A percentile compares a stretch with the other conserved stretches of the same genome.
These are phyloP conservation scores for Fraxinus xanthoxyloides DNA, from an alignment of 305 asterid genomes.

Conservation along the genomic window DNA sequence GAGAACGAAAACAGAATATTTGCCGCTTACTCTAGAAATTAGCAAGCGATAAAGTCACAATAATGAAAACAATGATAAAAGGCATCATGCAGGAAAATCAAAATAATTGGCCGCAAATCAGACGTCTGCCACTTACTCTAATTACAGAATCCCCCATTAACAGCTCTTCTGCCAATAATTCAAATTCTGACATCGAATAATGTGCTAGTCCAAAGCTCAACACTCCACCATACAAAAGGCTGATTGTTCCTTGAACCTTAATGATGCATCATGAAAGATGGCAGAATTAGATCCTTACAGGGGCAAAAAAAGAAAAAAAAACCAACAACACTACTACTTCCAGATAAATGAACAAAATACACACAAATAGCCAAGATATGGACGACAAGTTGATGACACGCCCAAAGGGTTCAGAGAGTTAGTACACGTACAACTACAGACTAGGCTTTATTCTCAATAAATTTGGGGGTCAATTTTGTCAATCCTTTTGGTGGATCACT, in stretches of 20 bases:
- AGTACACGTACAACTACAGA: background rate
- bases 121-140: conserved; percentile 48
- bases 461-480: background rate
- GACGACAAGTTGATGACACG: conserved; percentile 5
- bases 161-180: conserved; percentile 92
- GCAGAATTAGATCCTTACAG: conserved; percentile 23
- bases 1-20: background rate
- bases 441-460: background rate
- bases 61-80: conserved; percentile 8
- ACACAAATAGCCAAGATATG: conserved; percentile 9
- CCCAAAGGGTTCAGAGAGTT: conserved; percentile 11
- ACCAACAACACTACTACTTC: background rate
- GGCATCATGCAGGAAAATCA: conserved; percentile 10
- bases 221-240: conserved; percentile 67
- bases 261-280: conserved; percentile 24
- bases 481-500: background rate
- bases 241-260: conserved; percentile 98
- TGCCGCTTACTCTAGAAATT: background rate
- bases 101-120: conserved; percentile 4
- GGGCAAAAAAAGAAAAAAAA: background rate
- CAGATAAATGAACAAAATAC: conserved; percentile 4
- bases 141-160: conserved; percentile 92
- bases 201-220: conserved; percentile 95
- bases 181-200: conserved; percentile 94
- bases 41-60: background rate